These are phyloP conservation scores for Leucosporidium yakuticum DNA, from an alignment of 768 basidiomycete species.

Conservation along the genomic window DNA sequence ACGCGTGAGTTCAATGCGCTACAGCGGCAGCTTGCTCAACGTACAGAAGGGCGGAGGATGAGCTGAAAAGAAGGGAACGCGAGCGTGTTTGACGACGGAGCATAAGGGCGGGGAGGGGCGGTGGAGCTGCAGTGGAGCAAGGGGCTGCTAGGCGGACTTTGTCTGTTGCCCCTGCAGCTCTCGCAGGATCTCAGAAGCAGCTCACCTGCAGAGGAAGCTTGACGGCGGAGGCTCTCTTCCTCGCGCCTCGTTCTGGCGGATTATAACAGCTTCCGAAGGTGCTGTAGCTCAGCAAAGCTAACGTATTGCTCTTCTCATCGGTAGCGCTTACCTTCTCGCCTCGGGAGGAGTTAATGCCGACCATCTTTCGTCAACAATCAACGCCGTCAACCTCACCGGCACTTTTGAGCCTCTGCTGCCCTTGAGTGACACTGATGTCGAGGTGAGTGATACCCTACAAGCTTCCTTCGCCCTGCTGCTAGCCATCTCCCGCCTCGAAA, in stretches of 20 bases:
- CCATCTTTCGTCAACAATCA: slow-evolving; percentile 74
- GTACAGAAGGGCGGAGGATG: neutral
- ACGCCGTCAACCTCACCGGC: slow-evolving; percentile 68
- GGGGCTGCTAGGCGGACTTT: slow-evolving; percentile 47
- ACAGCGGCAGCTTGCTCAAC: neutral
- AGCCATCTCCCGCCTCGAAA: no score
- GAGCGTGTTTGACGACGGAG: slow-evolving; percentile 7
- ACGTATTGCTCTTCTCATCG: slow-evolving; percentile 8
- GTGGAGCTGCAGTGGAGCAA: slow-evolving; percentile 35
- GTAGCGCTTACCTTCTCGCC: slow-evolving; percentile 82
- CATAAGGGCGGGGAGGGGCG: slow-evolving; percentile 2
- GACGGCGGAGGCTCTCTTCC: slow-evolving; percentile 55
- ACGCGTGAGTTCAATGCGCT: slow-evolving; percentile 14
- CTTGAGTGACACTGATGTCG: slow-evolving; percentile 86
- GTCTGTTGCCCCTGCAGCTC: neutral
- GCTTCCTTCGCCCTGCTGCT: neutral
- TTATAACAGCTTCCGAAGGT: no score
- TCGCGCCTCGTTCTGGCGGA: no score
- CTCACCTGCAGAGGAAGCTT: slow-evolving; percentile 57
- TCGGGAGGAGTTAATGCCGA: slow-evolving; percentile 90
- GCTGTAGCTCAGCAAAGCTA: neutral
- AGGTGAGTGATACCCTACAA: slow-evolving; percentile 41
- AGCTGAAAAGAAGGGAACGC: neutral
- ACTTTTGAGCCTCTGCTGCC: slow-evolving; percentile 87
- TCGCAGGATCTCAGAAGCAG: slow-evolving; percentile 42